A percentile compares a stretch with the other conserved stretches of the same genome.
Evolutionary conservation across 257 asterid genomes (phyloP).

Genomic region (Solanum rostratum): DNA sequence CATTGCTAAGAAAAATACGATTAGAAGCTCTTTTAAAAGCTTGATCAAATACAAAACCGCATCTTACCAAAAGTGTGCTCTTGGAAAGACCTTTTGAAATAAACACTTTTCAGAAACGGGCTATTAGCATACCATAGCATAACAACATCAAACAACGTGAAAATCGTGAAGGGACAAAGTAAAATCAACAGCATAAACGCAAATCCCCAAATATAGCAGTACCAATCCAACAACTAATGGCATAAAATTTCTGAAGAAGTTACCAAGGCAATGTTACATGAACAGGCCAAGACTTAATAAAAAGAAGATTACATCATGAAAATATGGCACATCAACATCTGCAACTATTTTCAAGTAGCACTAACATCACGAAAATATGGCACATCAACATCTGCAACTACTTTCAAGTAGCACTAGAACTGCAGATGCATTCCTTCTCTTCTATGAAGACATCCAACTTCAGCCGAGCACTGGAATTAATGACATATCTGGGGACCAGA

Average conservation of each 20-base stretch:
- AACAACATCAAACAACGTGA: too few relatives aligned
- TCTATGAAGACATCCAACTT: constrained; percentile 33
- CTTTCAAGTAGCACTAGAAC: neutral
- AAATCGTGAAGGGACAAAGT: too few relatives aligned
- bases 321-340: neutral
- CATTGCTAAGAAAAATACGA: too few relatives aligned
- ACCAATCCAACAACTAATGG: neutral
- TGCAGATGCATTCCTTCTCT: neutral
- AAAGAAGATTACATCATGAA: neutral
- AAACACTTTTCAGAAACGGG: too few relatives aligned
- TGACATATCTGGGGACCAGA: constrained; percentile 32
- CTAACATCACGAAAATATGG: too few relatives aligned
- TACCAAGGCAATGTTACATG: neutral
- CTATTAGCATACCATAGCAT: too few relatives aligned
- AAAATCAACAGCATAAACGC: neutral
- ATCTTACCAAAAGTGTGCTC: too few relatives aligned
- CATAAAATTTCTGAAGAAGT: neutral
- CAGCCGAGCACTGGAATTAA: constrained; percentile 4
- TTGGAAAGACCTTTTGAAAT: too few relatives aligned
- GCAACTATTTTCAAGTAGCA: neutral
- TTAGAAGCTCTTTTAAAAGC: too few relatives aligned
- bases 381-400: neutral
- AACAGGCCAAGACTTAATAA: neutral
- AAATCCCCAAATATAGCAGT: neutral
- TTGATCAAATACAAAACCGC: too few relatives aligned